These are phyloP conservation scores for Coniochaeta hoffmannii DNA, from an alignment of 2,329 filamentous ascomycete species.

Conservation along the genomic window DNA sequence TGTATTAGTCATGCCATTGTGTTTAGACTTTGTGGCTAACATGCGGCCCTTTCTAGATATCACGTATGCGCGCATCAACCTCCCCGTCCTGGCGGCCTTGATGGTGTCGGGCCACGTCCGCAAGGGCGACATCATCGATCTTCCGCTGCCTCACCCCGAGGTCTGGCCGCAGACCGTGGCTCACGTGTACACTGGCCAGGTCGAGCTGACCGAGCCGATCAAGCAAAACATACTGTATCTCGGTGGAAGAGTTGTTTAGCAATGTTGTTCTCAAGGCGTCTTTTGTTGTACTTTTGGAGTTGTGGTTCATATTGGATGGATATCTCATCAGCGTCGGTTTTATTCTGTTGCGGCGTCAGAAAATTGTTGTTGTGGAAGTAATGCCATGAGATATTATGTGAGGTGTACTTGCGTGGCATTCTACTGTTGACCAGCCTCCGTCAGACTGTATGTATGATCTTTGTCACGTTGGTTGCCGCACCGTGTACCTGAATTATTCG, in stretches of 20 bases:
- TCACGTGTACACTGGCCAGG: constrained; percentile 46
- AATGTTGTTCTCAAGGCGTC: not conserved
- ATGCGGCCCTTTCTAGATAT: constrained; percentile 30
- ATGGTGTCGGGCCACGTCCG: constrained; percentile 46
- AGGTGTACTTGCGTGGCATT: not conserved
- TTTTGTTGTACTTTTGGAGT: not conserved
- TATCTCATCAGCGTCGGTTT: not conserved
- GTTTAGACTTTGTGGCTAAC: not conserved
- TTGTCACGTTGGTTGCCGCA: not conserved
- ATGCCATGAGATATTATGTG: not conserved
- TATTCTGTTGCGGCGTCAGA: not conserved
- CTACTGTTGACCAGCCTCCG: not conserved
- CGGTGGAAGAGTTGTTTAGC: constrained; percentile 32
- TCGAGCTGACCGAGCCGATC: constrained; percentile 36
- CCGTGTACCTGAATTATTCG: too few relatives aligned
- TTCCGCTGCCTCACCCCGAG: constrained; percentile 49
- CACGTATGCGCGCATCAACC: constrained; percentile 36
- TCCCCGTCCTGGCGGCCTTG: constrained; percentile 47
- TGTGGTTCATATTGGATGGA: not conserved
- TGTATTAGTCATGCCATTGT: not conserved
- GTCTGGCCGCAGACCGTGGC: constrained; percentile 48
- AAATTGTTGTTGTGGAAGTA: not conserved
- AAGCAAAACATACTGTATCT: constrained; percentile 47
- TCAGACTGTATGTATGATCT: not conserved
- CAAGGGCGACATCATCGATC: constrained; percentile 45